Evolutionary conservation across 2,329 filamentous ascomycete species (phyloP).

Genomic region (Zymoseptoria tritici): DNA sequence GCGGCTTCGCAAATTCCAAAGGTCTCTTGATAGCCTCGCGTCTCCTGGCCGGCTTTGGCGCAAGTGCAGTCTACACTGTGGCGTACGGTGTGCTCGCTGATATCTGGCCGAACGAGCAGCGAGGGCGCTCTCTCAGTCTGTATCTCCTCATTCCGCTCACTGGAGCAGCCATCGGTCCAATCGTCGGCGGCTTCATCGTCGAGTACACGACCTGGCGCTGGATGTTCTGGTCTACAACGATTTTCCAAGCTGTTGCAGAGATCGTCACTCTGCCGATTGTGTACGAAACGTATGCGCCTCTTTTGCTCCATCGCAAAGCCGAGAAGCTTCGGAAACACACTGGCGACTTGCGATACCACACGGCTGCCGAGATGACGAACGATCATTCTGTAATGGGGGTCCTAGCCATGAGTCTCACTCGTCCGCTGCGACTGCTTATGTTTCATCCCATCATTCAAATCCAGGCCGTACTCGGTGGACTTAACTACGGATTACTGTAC

Average conservation of each 20-base stretch:
- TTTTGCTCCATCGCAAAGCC: slow-evolving; percentile 33
- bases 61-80: slow-evolving; percentile 32
- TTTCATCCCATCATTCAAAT: slow-evolving; percentile 16
- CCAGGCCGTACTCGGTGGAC: slow-evolving; percentile 5
- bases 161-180: slow-evolving; percentile 17
- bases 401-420: slow-evolving; percentile 34
- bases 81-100: slow-evolving; percentile 15
- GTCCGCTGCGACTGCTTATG: slow-evolving; percentile 23
- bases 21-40: slow-evolving; percentile 39
- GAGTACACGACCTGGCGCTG: slow-evolving; percentile 35
- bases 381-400: slow-evolving; percentile 6
- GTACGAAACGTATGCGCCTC: slow-evolving; percentile 34
- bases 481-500: slow-evolving; percentile 25
- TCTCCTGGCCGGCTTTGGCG: slow-evolving; percentile 45
- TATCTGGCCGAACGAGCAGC: slow-evolving; percentile 14
- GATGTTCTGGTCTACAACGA: slow-evolving; percentile 38
- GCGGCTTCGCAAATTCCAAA: slow-evolving; percentile 38
- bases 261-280: slow-evolving; percentile 26
- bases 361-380: slow-evolving; percentile 35
- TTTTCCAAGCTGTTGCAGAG: slow-evolving; percentile 21
- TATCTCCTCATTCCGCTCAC: slow-evolving; percentile 15
- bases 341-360: slow-evolving; percentile 42
- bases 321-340: slow-evolving; percentile 30
- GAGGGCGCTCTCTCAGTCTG: slow-evolving; percentile 11
- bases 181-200: slow-evolving; percentile 33